Conservation (phyloP, 106 monocot species). For the Gastrodia elata region DNA sequence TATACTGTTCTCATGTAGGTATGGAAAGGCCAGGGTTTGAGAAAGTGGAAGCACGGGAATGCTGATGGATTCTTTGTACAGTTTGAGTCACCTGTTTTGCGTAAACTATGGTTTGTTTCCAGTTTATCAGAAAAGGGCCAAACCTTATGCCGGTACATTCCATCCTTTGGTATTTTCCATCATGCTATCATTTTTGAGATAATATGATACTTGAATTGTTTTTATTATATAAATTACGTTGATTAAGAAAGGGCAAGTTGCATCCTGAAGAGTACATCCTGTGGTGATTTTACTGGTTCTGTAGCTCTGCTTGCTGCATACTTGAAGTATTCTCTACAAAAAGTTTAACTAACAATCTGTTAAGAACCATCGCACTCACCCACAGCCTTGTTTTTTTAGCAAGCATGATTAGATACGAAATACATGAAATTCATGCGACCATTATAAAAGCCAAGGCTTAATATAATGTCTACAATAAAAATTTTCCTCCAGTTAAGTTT, state of each 20-base stretch:
- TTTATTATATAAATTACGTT: neutral
- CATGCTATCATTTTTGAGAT: too few relatives aligned
- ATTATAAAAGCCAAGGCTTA: neutral
- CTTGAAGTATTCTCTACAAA: neutral
- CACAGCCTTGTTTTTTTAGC: neutral
- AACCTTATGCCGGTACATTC: constrained; percentile 61
- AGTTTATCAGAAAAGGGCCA: constrained; percentile 71
- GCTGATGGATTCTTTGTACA: constrained; percentile 96
- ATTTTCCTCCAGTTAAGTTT: neutral
- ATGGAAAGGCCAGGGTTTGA: constrained; percentile 97
- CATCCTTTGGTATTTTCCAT: neutral
- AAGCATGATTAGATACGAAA: too few relatives aligned
- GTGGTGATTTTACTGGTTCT: neutral
- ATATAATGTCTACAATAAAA: neutral
- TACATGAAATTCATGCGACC: neutral
- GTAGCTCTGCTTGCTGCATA: neutral
- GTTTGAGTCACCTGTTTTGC: constrained; percentile 61
- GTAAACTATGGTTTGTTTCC: constrained; percentile 89
- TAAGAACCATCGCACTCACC: neutral
- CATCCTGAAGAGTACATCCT: too few relatives aligned
- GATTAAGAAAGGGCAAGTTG: neutral
- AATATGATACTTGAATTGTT: neutral
- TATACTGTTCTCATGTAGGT: constrained; percentile 33
- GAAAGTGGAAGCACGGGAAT: constrained; percentile 93
- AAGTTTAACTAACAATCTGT: neutral